Conservation (phyloP, 2,329 filamentous ascomycete species). For the Exserohilum turcica region DNA sequence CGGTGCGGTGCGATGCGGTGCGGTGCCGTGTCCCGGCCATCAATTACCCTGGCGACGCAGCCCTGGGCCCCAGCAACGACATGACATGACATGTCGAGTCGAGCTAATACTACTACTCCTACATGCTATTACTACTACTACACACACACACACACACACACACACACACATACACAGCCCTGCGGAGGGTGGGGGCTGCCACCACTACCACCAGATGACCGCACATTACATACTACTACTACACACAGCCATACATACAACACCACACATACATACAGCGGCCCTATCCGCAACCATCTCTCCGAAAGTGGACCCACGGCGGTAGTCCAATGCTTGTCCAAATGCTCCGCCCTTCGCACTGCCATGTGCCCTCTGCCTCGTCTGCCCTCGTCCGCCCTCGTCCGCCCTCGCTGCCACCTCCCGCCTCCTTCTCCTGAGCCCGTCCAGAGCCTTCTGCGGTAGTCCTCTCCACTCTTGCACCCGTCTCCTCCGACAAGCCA, state of each 20-base stretch:
- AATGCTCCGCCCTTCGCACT: neutral
- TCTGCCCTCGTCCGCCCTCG: conserved; percentile 1
- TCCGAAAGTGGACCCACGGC: conserved; percentile 14
- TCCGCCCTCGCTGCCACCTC: conserved; percentile 1
- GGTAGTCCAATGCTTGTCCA: conserved; percentile 5
- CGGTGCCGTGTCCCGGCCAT: no score
- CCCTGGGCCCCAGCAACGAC: no score
- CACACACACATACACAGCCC: no score
- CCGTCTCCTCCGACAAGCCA: neutral
- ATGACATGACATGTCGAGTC: no score
- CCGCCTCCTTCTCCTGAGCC: neutral
- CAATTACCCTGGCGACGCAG: no score
- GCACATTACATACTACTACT: neutral
- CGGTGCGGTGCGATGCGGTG: neutral
- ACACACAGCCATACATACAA: no score
- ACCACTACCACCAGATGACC: no score
- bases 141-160: no score
- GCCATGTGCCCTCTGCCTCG: conserved; percentile 2
- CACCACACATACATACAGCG: conserved; percentile 2
- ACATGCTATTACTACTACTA: no score
- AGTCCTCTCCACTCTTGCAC: neutral
- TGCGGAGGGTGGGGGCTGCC: neutral
- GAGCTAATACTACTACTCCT: no score
- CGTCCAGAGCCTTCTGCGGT: neutral
- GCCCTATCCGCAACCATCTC: conserved; percentile 20